These are phyloP conservation scores for Umbelopsis vinacea DNA, from an alignment of 192 early-diverging fungal species.

Conservation along the genomic window DNA sequence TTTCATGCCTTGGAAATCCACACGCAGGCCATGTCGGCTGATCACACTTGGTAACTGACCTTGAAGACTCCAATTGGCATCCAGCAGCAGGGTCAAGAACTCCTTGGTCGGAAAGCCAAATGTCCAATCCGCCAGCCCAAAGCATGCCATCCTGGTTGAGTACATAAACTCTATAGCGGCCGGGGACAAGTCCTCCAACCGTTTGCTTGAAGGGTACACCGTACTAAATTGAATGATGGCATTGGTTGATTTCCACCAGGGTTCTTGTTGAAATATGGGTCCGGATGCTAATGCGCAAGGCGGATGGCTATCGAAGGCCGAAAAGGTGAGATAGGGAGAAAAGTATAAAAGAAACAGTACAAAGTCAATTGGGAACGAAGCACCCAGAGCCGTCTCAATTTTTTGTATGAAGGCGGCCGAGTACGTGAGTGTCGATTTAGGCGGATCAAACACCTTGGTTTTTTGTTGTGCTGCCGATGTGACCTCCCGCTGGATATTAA, in stretches of 20 bases:
- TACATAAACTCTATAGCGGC: background rate
- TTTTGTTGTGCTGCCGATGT: background rate
- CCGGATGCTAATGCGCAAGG: background rate
- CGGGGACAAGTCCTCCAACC: background rate
- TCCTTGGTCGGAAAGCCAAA: background rate
- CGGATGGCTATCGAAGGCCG: background rate
- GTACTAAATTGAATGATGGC: background rate
- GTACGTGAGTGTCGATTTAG: background rate
- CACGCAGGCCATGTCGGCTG: background rate
- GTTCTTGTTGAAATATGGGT: background rate
- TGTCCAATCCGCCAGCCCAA: background rate
- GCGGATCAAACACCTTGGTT: background rate
- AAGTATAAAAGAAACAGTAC: background rate
- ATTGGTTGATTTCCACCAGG: background rate
- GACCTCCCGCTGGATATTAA: background rate
- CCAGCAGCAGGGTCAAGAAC: background rate
- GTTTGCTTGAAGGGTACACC: background rate
- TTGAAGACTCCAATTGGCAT: background rate
- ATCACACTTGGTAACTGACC: background rate
- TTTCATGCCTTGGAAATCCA: background rate
- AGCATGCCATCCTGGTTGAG: background rate
- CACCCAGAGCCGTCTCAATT: background rate
- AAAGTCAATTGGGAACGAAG: conserved; percentile 2
- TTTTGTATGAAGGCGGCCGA: background rate
- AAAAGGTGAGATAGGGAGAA: background rate